Evolutionary conservation across 2,329 filamentous ascomycete species (phyloP), one percentile per base, ranked within the genome.

Genomic region (Ophiostoma pallidulum): DNA sequence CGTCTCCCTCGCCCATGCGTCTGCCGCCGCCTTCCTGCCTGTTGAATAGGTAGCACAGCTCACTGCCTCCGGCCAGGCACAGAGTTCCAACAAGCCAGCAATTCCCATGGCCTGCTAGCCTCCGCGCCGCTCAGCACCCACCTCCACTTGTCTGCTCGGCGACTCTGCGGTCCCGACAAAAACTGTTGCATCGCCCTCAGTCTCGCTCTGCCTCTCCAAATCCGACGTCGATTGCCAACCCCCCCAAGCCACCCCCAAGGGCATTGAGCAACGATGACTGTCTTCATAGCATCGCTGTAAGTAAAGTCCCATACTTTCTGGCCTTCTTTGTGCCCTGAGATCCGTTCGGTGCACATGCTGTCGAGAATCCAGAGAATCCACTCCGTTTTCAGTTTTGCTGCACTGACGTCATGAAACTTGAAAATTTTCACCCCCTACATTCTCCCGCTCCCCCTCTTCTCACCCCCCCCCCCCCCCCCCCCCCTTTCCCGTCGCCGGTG

Each of bases 261-360:
- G 20, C 45, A 47, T 41, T 41, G 45, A 36, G 40, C 40, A 31
- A 41, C 13, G 35, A 51, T 51, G 49, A 51, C 49, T 38, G 66
- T 73, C 55, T 74, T 75, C 52, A 64, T 75, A 51, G 71, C 67
- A 51, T 71, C 69, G n/a, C 54, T 62, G 60, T 64, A 55, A 60
- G 59, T 59, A 12, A 20, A 20, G 40, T 45, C 16, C 19, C 36
- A 32, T 31, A 16, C 10, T 28, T 10, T 10, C 8, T 14, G 5
- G 19, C 9, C n/a, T 33, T 18, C 13, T 10, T 37, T 2, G 5
- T 18, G 2, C 45, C 39, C 43, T 45, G n/a, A 33, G 48, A 20
- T 4, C 14, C 31, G 19, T 24, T 32, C 24, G 9, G n/a, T 4
- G 14, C 0, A n/a, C 18, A n/a, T 16, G n/a, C 41, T 35, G 5